Base-by-base conservation (phyloP, 257 asterid species). In the Scutellaria minor region DNA sequence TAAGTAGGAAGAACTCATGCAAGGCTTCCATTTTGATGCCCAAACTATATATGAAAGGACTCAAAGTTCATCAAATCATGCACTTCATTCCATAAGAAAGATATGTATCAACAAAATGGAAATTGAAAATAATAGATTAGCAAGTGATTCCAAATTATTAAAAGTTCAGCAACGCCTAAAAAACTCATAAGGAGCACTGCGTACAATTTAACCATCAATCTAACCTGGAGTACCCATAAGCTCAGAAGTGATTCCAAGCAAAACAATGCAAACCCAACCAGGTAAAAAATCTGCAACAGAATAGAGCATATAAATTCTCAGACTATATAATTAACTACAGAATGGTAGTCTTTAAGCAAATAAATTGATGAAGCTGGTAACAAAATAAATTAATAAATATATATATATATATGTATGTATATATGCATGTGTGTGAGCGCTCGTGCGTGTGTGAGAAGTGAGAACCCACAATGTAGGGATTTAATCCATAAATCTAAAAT, bases 151-250 rank as follows among this genome's bases (percentile, higher is more conserved):
- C 20, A 31, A 9, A 7, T 8, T 18, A n/a, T 12, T 6, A 22
- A 40, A 56, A 31, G 13, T 11, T 58, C 13, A 56, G 39, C 52
- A 58, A 13, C 7, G 48, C 75, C 5, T 10, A 37, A 44, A 2
- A 31, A 42, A 37, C 58, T 46, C 58, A 22, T 6, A 24, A 46
- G 22, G 51, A 44, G 54, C 57, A 42, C 2, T 6, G 5, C 11
- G 8, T 58, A 45, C 52, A 75, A 72, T 3, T 44, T 37, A 74
- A 78, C 65, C 51, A 68, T 59, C 62, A 62, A 44, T 68, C 94
- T 83, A 48, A 93, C 98, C 98, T 93, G 98, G 73, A 93, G 87
- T 40, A 93, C 97, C 96, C 94, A 87, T 82, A 93, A 81, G 88
- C 98, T 93, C 73, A 93, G 88, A 75, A 93, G 77, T 62, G 84